Evolutionary conservation across 768 basidiomycete species (phyloP), one percentile per base, ranked within the genome.

Genomic region (Cubamyces lactineus): DNA sequence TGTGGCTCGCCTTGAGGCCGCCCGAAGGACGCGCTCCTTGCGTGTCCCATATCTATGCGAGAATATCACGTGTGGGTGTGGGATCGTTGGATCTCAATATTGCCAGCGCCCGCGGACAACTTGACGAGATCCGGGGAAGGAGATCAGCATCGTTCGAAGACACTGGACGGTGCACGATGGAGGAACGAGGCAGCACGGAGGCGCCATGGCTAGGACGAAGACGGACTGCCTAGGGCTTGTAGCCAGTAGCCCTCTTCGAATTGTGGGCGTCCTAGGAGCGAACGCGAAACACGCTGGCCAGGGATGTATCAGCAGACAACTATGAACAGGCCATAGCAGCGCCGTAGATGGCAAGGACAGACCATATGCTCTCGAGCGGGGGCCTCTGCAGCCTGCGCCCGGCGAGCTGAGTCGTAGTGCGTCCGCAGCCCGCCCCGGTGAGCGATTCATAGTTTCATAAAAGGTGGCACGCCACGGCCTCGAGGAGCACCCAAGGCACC

Each of bases 371-470:
- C 49, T 8, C 50, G 24, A 6, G 38, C 19, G 34, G 57, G 57
- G 49, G 41, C 19, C 48, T 41, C 34, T 34, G 4, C 34, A 34
- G 34, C 41, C 49, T 42, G 28, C 41, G 17, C 13, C 40, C 57
- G 48, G 57, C 12, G 49, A 38, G 57, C 41, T n/a, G 30, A 26
- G 49, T 43, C 26, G 40, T 38, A 19, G 28, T 51, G 40, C 38
- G 41, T 45, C 24, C 56, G 56, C 56, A 57, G 56, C 9, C 39
- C 57, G 49, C 41, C 41, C 49, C 12, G 57, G 49, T 7, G 49
- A n/a, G 21, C 41, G 57, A 59, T 51, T 51, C 49, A 43, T 51
- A 59, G 57, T 59, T 59, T 59, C 57, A 59, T 59, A 51, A 59
- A 52, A 23, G 26, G 21, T 41, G 28, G 40, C 57, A 59, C 57